phyloP scores from a whole-genome alignment of 306 rosid species.

The Datisca glomerata region DNA sequence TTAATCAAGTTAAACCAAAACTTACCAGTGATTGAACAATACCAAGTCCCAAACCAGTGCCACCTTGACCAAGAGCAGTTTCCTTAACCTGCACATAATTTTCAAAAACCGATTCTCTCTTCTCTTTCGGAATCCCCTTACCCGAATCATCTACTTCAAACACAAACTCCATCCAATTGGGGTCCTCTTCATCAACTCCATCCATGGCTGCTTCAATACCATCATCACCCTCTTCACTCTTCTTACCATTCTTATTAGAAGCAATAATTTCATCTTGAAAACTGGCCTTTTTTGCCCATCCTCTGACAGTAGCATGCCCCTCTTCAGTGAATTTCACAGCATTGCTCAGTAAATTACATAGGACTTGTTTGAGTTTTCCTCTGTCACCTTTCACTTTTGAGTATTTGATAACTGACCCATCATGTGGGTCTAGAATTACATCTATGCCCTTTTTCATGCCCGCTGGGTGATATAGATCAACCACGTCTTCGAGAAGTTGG shows the following conservation, averaged over 20 bases:
- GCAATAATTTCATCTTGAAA: slow-evolving; percentile 26
- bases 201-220: slow-evolving; percentile 20
- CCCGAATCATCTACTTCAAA: slow-evolving; percentile 86
- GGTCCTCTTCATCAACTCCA: slow-evolving; percentile 20
- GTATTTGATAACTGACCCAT: slow-evolving; percentile 39
- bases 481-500: slow-evolving; percentile 53
- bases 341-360: slow-evolving; percentile 64
- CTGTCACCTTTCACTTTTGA: slow-evolving; percentile 58
- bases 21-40: slow-evolving; percentile 75
- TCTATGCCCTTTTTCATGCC: slow-evolving; percentile 63
- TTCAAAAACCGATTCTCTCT: slow-evolving; percentile 44
- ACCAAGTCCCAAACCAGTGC: slow-evolving; percentile 94
- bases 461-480: slow-evolving; percentile 46
- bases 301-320: slow-evolving; percentile 51
- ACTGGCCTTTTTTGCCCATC: slow-evolving; percentile 41
- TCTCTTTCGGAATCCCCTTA: slow-evolving; percentile 81
- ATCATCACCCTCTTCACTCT: slow-evolving; percentile 8
- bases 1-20: not conserved
- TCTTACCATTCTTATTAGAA: slow-evolving; percentile 18
- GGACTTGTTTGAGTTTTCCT: slow-evolving; percentile 61
- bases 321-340: slow-evolving; percentile 68
- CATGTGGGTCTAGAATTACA: slow-evolving; percentile 50
- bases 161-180: slow-evolving; percentile 35
- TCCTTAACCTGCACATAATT: slow-evolving; percentile 71
- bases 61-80: slow-evolving; percentile 40